A percentile compares a stretch with the other conserved stretches of the same genome.
These are phyloP conservation scores for Lipomyces oligophaga DNA, from an alignment of 805 yeast species.

Conservation along the genomic window DNA sequence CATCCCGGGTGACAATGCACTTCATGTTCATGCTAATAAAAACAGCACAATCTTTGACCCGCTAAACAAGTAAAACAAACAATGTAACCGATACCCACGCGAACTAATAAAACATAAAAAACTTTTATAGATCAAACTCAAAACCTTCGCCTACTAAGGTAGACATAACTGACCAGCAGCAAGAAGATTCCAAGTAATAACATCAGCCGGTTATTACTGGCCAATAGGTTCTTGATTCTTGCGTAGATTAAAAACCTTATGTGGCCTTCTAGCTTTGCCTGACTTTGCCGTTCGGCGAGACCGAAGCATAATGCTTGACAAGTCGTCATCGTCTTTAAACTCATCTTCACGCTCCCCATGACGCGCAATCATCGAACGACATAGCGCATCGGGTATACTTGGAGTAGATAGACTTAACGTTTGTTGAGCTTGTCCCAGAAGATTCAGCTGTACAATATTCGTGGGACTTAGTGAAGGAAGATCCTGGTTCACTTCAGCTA, in stretches of 20 bases:
- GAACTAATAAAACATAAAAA: too few relatives aligned
- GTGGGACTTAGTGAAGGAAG: constrained; percentile 62
- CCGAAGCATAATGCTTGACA: constrained; percentile 23
- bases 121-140: too few relatives aligned
- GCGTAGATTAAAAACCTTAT: constrained; percentile 22
- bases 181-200: too few relatives aligned
- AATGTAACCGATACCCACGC: too few relatives aligned
- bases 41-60: too few relatives aligned
- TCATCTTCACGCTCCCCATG: constrained; percentile 19
- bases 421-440: constrained; percentile 70
- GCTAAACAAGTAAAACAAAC: too few relatives aligned
- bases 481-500: constrained; percentile 54
- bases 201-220: too few relatives aligned
- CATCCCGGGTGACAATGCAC: too few relatives aligned
- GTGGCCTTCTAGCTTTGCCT: constrained; percentile 18
- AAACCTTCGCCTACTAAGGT: too few relatives aligned
- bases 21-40: too few relatives aligned
- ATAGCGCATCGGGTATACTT: constrained; percentile 53
- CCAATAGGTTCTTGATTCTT: too few relatives aligned
- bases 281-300: constrained; percentile 23
- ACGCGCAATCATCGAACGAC: constrained; percentile 43
- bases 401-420: constrained; percentile 71
- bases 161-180: too few relatives aligned
- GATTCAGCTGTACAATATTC: constrained; percentile 61
- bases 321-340: constrained; percentile 24